Evolutionary conservation across 23 red algal genomes (phyloP).

Genomic region (Gracilaria domingensis): DNA sequence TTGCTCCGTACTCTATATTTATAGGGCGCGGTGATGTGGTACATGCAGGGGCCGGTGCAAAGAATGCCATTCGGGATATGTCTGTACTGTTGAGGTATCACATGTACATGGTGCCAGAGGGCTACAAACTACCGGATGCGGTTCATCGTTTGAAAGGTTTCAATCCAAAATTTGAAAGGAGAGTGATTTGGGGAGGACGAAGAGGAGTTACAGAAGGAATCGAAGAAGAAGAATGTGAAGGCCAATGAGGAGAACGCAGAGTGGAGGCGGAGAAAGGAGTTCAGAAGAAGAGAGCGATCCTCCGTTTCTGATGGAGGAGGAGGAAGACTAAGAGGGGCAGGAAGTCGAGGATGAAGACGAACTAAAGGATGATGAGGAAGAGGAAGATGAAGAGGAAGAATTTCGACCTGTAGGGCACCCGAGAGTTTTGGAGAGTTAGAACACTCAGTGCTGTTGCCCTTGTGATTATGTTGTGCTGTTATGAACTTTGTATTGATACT

Average conservation of each 20-base stretch:
- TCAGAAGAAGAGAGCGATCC: neutral
- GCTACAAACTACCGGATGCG: slow-evolving; percentile 45
- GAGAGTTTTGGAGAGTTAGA: slow-evolving; percentile 4
- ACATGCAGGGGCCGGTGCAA: slow-evolving; percentile 21
- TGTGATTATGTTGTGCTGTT: slow-evolving; percentile 1
- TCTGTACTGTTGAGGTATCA: slow-evolving; percentile 24
- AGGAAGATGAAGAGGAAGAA: neutral
- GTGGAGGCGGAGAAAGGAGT: neutral
- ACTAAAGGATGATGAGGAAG: neutral
- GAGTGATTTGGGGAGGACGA: neutral
- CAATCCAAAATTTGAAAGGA: slow-evolving; percentile 1
- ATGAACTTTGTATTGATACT: neutral
- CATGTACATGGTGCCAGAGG: slow-evolving; percentile 44
- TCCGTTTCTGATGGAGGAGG: neutral
- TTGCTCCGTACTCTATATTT: slow-evolving; percentile 27
- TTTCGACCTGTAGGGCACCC: neutral
- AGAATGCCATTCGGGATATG: neutral
- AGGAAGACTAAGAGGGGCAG: neutral
- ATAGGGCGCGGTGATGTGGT: slow-evolving; percentile 12
- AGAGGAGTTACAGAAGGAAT: neutral
- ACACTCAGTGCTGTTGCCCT: neutral
- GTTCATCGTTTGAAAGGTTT: slow-evolving; percentile 10
- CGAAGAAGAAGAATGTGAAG: slow-evolving; percentile 1
- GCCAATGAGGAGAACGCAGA: neutral
- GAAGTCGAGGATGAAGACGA: neutral